Base-by-base conservation (phyloP, 2,329 filamentous ascomycete species). In the Ceratocystis alfenasii region DNA sequence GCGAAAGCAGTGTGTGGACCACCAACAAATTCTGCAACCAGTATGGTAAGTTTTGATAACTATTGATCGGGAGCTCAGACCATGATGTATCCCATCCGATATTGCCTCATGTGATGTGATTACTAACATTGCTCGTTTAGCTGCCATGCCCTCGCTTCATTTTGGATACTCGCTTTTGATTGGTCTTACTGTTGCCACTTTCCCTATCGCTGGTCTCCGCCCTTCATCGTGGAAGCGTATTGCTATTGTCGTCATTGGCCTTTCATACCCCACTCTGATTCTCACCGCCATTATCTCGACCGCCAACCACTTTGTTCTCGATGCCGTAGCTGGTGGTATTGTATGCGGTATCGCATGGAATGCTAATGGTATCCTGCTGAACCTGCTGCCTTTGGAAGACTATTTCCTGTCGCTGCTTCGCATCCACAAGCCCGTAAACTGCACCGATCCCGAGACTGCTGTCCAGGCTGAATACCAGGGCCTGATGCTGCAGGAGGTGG, bases 91-190 rank as follows among this genome's bases (percentile, higher is more conserved):
- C 45, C 62, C 25, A 28, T 20, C 36, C 12, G 25, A 28, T 64
- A 36, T 64, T 57, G 30, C 50, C 63, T n/a, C 44, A 50, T 33
- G 20, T 28, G 1, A 5, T 22, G 20, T 33, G 1, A 5, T 22
- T 15, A 33, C 30, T 61, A 17, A 28, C 33, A 57, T 64, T 66
- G 36, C 5, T 68, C 4, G n/a, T 30, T 1, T 59, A 85, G 84
- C 85, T 65, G 87, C 87, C 6, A 90, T 90, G 87, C 87, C 87
- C 0, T 87, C 84, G 0, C 78, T 90, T 17, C 87, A 90, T 73
- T 90, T 90, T 71, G 87, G 87, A 2, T 90, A 90, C 75, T 87
- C 85, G 2, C 81, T 90, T 36, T 80, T 90, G 70, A 85, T 90
- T 71, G 87, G 87, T 6, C 75, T 89, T 12, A 89, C 87, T 3